Conservation (phyloP, 1,284 basidiomycete genomes). For the Stereum hirsutum region DNA sequence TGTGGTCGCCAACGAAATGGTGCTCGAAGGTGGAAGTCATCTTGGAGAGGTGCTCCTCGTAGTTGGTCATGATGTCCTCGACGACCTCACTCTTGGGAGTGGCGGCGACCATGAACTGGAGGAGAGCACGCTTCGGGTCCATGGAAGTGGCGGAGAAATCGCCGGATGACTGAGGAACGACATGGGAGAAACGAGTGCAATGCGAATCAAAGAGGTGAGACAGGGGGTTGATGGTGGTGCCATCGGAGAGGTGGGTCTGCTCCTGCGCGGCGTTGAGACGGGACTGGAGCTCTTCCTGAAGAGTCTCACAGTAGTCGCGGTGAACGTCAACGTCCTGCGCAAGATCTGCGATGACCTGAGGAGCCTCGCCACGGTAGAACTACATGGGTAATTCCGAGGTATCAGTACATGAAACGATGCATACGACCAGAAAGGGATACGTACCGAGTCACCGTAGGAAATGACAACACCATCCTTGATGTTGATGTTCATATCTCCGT, state of each 20-base stretch:
- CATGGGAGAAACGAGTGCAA: conserved; percentile 39
- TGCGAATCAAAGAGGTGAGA: conserved; percentile 42
- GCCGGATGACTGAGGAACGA: conserved; percentile 21
- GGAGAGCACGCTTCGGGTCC: conserved; percentile 46
- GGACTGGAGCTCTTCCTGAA: conserved; percentile 30
- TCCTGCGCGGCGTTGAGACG: too few relatives aligned
- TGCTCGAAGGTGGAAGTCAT: conserved; percentile 41
- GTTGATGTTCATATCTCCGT: conserved; percentile 88
- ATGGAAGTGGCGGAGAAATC: conserved; percentile 19
- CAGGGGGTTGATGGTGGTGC: too few relatives aligned
- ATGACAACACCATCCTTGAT: conserved; percentile 73
- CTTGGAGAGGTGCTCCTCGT: conserved; percentile 36
- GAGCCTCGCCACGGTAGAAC: conserved; percentile 60
- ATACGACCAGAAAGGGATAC: conserved; percentile 18
- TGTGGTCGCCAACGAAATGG: conserved; percentile 41
- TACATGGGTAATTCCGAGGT: too few relatives aligned
- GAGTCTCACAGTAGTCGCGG: conserved; percentile 47
- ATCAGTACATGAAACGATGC: conserved; percentile 3
- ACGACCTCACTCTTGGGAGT: conserved; percentile 47
- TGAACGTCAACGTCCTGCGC: too few relatives aligned
- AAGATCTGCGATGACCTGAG: too few relatives aligned
- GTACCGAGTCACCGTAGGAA: conserved; percentile 75
- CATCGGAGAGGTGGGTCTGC: too few relatives aligned
- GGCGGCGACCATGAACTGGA: conserved; percentile 72
- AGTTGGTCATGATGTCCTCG: conserved; percentile 40